phyloP scores from a whole-genome alignment of 2,329 filamentous ascomycete genomes.

The Microdochium trichocladiopsis region DNA sequence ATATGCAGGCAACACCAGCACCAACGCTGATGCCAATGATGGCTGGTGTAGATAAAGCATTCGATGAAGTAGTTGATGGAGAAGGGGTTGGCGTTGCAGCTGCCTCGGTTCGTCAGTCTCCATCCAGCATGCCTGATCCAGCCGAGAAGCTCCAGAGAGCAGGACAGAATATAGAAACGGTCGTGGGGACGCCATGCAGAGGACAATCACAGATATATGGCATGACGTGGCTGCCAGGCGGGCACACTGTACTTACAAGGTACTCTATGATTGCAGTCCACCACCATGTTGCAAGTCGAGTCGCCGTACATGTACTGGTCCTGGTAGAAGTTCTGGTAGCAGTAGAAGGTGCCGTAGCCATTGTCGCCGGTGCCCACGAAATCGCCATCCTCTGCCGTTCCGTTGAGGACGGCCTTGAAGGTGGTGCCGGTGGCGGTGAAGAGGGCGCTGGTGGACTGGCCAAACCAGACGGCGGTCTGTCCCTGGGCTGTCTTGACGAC shows the following conservation, averaged over 20 bases:
- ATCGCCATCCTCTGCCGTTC: slow-evolving; percentile 16
- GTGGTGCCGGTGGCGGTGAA: slow-evolving; percentile 18
- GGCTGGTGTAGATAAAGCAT: neutral
- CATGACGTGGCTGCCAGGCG: too few relatives aligned
- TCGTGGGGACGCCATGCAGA: too few relatives aligned
- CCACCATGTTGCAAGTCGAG: slow-evolving; percentile 17
- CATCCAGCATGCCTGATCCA: too few relatives aligned
- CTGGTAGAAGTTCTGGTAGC: slow-evolving; percentile 17
- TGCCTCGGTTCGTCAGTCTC: too few relatives aligned
- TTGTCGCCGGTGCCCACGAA: slow-evolving; percentile 23
- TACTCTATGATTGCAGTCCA: slow-evolving; percentile 19
- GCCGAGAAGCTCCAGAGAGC: too few relatives aligned
- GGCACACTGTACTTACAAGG: slow-evolving; percentile 18
- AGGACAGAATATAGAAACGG: too few relatives aligned
- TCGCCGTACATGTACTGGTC: slow-evolving; percentile 16
- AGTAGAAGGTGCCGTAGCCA: slow-evolving; percentile 20
- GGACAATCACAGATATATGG: too few relatives aligned
- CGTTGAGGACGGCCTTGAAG: slow-evolving; percentile 18
- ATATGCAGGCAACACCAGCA: neutral
- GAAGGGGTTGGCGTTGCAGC: neutral
- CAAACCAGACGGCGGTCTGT: slow-evolving; percentile 18
- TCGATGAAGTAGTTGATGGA: neutral
- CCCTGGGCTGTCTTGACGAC: slow-evolving; percentile 14
- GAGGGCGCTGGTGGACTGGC: slow-evolving; percentile 15
- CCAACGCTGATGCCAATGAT: neutral